phyloP scores from a whole-genome alignment of 208 protist genomes.

The Wallacemonas sp. region DNA sequence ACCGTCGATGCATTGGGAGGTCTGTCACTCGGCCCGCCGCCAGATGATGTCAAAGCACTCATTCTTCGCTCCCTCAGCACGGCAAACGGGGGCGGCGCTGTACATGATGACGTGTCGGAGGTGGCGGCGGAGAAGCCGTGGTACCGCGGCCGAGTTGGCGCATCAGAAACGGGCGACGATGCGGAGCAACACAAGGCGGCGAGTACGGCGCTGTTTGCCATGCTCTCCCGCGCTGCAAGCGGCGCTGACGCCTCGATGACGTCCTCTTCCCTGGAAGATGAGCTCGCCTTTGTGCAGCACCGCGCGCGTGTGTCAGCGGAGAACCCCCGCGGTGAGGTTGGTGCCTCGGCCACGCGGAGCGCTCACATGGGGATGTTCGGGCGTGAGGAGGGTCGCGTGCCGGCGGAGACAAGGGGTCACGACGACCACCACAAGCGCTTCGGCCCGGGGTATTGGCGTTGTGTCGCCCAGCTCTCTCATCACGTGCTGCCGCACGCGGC shows the following conservation, averaged over 20 bases:
- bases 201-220: background rate
- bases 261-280: conserved; percentile 2
- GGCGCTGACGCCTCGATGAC: background rate
- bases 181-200: too few species aligned
- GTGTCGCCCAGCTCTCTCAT: conserved; percentile 16
- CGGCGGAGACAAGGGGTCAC: background rate
- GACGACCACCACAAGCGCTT: background rate
- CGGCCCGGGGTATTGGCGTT: conserved; percentile 30
- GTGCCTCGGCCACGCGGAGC: too few species aligned
- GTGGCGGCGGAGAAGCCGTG: too few species aligned
- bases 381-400: too few species aligned
- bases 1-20: background rate
- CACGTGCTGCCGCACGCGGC: conserved; percentile 3
- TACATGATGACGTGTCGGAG: too few species aligned
- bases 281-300: conserved; percentile 10
- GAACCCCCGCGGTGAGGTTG: too few species aligned
- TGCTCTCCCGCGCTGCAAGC: background rate
- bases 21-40: background rate
- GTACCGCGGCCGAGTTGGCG: too few species aligned
- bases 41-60: conserved; percentile 7
- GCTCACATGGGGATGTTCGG: too few species aligned
- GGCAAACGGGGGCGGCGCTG: background rate
- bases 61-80: conserved; percentile 2
- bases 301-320: background rate
- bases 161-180: too few species aligned